Base-by-base conservation (phyloP, 2,329 filamentous ascomycete genomes). In the Aspergillus fischeri region DNA sequence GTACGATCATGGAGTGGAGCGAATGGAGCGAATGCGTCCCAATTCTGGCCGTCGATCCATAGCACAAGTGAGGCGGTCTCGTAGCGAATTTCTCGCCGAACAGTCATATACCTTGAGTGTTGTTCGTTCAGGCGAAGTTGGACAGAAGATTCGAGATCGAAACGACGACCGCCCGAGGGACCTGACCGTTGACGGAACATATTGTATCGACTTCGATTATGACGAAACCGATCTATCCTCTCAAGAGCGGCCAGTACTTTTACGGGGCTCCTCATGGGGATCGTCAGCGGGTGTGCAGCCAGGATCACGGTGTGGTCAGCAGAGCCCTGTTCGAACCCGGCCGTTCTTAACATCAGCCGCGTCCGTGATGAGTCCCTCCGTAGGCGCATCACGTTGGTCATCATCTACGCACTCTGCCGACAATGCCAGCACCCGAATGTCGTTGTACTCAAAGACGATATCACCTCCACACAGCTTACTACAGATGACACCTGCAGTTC, bases 1-100 rank as follows among this genome's bases (percentile, higher is more conserved):
- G 0, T 68, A 70, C 44, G 68, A 67, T 20, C 68, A 69, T 27
- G 70, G 73, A 42, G 27, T 68, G 1, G 68, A 72, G 52, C 62
- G 49, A 52, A 64, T 52, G 4, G 61, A 60, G 38, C 53, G 41
- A 4, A 29, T 32, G 1, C 41, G 48, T 9, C 50, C 56, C 10
- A 55, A 58, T 21, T 58, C 57, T 3, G 54, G 41, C 10, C 59
- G 51, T 6, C 59, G 49, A 42, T 51, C 53, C 17, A 56, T 50
- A 29, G 50, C 55, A 7, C 56, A 57, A 20, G 27, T 67, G 4
- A 58, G 58, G 49, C 63, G 65, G 38, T 59, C 65, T 11, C 61
- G 54, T 20, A 68, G 65, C 27, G 57, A 53, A 2, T 21, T 63
- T 32, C 62, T 60, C 3, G 58, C 64, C 10, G 64, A 67, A 29